Evolutionary conservation across 1,284 basidiomycete species (phyloP), one percentile per base, ranked within the genome.

Genomic region (Ceratobasidium sp.): DNA sequence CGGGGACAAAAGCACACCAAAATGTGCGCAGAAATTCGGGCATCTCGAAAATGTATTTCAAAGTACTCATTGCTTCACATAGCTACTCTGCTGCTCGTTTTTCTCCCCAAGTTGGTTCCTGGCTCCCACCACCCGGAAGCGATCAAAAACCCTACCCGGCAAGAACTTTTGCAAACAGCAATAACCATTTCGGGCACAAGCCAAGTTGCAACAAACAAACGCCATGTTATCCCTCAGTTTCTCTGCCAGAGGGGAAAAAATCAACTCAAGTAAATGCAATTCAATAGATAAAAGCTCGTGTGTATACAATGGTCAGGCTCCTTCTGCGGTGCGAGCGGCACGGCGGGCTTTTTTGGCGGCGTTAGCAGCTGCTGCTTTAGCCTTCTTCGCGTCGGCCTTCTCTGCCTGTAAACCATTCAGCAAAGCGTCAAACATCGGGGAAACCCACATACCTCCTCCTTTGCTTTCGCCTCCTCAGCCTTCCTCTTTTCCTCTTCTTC

Each of bases 321-420:
- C 81, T 6, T 75, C 79, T 51, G 78, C n/a, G n/a, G n/a, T 80
- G 60, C 84, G 83, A 48, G 86, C 87, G 27, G 89, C 89, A 79
- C 91, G 89, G 79, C 90, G 87, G n/a, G 94, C 95, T 87, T 99
- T 99, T 87, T 99, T 99, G 27, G 96, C 95, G 62, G 96, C 97
- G 81, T 92, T 94, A 2, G 93, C 93, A 64, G 91, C 91, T 3
- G 92, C 95, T 8, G 91, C 89, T 81, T 94, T 95, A 1, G 89
- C 89, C 83, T 94, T 95, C 84, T 94, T 93, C 24, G 92, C 93
- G 66, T 93, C 93, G 62, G 91, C 93, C 71, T 90, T 90, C 2
- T 89, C 92, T 71, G 80, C 85, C 88, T 71, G 54, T 65, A 36
- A 62, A 64, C 7, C 19, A 76, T 57, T 59, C 7, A 56, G 47